Evolutionary conservation across 2,329 filamentous ascomycete genomes (phyloP).

Genomic region (Xylariaceae sp.): DNA sequence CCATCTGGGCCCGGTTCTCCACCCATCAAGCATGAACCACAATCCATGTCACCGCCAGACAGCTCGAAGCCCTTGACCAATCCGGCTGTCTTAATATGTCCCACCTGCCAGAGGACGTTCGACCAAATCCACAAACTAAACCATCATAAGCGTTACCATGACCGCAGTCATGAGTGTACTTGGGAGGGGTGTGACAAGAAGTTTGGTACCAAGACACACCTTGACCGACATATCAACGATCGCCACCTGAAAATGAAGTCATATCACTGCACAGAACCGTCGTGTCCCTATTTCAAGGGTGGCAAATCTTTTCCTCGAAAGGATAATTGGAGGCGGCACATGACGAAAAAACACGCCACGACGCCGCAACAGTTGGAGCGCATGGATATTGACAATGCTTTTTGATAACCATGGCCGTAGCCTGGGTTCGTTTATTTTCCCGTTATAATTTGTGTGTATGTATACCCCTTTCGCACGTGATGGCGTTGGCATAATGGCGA

Average conservation of each 20-base stretch:
- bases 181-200: conserved; percentile 50
- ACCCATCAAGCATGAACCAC: conserved; percentile 24
- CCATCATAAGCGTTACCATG: conserved; percentile 61
- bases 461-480: too few relatives aligned
- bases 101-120: conserved; percentile 46
- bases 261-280: conserved; percentile 54
- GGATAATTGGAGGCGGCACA: conserved; percentile 62
- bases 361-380: conserved; percentile 24
- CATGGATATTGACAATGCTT: too few relatives aligned
- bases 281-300: conserved; percentile 57
- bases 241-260: conserved; percentile 59
- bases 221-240: conserved; percentile 62
- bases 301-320: conserved; percentile 60
- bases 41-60: conserved; percentile 28
- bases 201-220: conserved; percentile 61
- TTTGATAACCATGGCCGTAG: too few relatives aligned
- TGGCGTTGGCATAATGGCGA: too few relatives aligned
- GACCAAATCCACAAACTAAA: conserved; percentile 61
- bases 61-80: conserved; percentile 23
- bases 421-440: too few relatives aligned
- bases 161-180: conserved; percentile 48
- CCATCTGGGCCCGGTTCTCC: conserved; percentile 15
- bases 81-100: conserved; percentile 32
- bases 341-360: conserved; percentile 54
- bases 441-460: too few relatives aligned